These are phyloP conservation scores for Fusarium zealandicum DNA, from an alignment of 2,329 filamentous ascomycete species.

Conservation along the genomic window DNA sequence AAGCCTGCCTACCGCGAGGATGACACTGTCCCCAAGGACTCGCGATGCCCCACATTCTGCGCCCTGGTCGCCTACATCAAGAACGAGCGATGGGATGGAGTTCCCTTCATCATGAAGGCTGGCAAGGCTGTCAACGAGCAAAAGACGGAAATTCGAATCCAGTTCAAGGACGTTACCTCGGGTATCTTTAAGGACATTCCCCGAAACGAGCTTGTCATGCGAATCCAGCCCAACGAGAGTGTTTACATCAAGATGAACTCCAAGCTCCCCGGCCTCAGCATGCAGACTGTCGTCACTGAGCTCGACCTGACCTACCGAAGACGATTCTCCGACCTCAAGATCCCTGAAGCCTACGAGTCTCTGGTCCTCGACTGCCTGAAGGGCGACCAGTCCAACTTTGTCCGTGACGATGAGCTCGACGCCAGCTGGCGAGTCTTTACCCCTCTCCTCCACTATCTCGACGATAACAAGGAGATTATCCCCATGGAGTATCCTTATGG, in stretches of 20 bases:
- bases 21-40: constrained; percentile 96
- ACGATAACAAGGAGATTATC: constrained; percentile 99
- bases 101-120: constrained; percentile 99
- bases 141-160: constrained; percentile 98
- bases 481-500: constrained; percentile 99
- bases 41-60: constrained; percentile 96
- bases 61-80: constrained; percentile 98
- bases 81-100: constrained; percentile 99
- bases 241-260: constrained; percentile 99
- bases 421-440: constrained; percentile 99
- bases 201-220: constrained; percentile 98
- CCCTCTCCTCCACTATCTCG: constrained; percentile 94
- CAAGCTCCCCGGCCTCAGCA: constrained; percentile 95
- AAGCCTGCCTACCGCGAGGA: constrained; percentile 99
- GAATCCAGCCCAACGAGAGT: constrained; percentile 98
- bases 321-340: constrained; percentile 99
- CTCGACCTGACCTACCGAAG: constrained; percentile 97
- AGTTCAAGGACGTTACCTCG: constrained; percentile 99
- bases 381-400: constrained; percentile 99
- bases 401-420: constrained; percentile 94
- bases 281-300: constrained; percentile 99
- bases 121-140: constrained; percentile 99
- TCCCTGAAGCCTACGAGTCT: constrained; percentile 98
- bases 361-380: constrained; percentile 97
- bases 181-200: constrained; percentile 99